Base-by-base conservation (phyloP, 2,329 filamentous ascomycete species). In the Ophiostoma angusticollis region DNA sequence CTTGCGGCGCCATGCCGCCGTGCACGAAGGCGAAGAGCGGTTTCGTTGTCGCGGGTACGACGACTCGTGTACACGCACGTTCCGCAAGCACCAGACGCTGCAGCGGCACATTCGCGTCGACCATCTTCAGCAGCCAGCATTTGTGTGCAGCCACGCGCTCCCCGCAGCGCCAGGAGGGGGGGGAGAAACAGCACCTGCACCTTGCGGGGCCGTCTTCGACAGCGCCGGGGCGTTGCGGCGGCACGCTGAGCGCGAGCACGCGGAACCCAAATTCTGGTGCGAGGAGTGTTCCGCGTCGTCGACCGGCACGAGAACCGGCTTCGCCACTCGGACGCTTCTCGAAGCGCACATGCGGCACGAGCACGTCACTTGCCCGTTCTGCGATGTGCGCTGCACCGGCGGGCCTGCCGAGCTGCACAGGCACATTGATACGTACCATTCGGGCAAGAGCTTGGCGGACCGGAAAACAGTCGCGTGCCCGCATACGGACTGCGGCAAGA, bases 81-180 rank as follows among this genome's bases (percentile, higher is more conserved):
- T 95, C 57, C 74, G 89, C 45, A 95, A 94, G 59, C 80, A 85
- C 54, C 78, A 85, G 47, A 93, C 86, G 0, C 68, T 95, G 13
- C 77, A 87, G 54, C 78, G 82, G 37, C 89, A 96, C 55, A 73
- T 94, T 46, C 74, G 79, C 39, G 73, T 74, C 9, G 79, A 78
- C 11, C 89, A 96, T 56, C 62, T 89, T 28, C 66, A 78, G 21
- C 60, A 80, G 43, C 74, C 79, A 32, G 76, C 84, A 0, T 93
- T 78, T 51, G 67, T 68, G 5, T 96, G 89, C 56, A 63, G 66
- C 1, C 66, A 79, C 41, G 50, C 21, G 9, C 19, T 5, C 11
- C 18, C 14, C 2, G 52, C 13, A 55, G 50, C 31, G 4, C 14
- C 16, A 11, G 11, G 8, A 11, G 49, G 13, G 16, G 7, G 5